Evolutionary conservation across 257 asterid species (phyloP), one percentile per base, ranked within the genome.

Genomic region (Lycium barbarum): DNA sequence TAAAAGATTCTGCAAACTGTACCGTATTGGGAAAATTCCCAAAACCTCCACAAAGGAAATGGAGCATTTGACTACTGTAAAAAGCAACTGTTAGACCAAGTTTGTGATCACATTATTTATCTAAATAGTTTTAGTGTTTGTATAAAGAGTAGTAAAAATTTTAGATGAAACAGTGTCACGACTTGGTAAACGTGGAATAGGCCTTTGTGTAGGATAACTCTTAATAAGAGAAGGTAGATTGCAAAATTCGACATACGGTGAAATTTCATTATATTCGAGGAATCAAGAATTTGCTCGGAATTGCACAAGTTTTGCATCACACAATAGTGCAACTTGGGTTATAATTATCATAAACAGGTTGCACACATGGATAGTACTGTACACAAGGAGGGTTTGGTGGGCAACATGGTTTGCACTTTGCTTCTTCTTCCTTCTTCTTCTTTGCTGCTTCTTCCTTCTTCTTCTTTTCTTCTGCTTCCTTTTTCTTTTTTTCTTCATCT

Each of bases 301-400:
- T 55, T 55, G n/a, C 61, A 18, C 61, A 18, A 55, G 14, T 5
- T 6, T 55, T 62, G 68, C 58, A 3, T 73, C 58, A 80, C 17
- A 54, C 45, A 11, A 80, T 80, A 22, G 84, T 58, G 72, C 84
- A 80, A 36, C 20, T 18, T 58, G 68, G 57, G 17, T 80, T 2
- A 3, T 59, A 38, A 45, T 72, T n/a, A 11, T 80, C 84, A 20
- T 80, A 80, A 58, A 80, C 72, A 13, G 84, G 84, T 38, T 80
- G 49, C 84, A 80, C 17, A 80, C 71, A 26, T 45, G 84, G 84
- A 36, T 80, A 80, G 33, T 80, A 80, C 17, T 80, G 84, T 80
- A 80, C 84, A 45, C 84, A 80, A 4, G 84, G 84, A 58, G 61
- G 54, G 59, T 81, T 81, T n/a, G 49, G 49, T 3, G 58, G 43